Conservation (phyloP, 2,329 filamentous ascomycete species). For the Trichoderma simmonsii region DNA sequence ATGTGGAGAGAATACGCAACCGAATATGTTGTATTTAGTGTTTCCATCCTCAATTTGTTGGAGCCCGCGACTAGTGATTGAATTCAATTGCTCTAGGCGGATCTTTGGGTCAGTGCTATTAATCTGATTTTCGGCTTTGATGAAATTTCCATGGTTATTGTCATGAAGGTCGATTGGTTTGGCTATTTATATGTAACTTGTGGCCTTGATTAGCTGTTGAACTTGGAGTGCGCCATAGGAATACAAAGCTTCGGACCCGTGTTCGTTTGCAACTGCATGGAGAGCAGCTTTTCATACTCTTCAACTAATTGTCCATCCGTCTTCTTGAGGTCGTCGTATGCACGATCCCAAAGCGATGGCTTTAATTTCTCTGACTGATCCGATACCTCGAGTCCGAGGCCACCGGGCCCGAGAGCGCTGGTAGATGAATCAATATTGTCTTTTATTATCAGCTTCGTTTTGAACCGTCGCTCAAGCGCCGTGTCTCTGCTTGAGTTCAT, state of each 20-base stretch:
- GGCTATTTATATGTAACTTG: background rate
- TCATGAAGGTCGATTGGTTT: background rate
- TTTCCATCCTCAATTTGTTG: background rate
- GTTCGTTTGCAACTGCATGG: background rate
- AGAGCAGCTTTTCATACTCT: background rate
- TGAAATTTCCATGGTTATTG: fast-evolving
- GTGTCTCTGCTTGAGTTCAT: too few relatives aligned
- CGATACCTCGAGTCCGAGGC: too few relatives aligned
- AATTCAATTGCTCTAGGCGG: background rate
- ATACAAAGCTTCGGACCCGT: background rate
- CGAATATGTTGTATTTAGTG: background rate
- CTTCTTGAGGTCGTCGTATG: background rate
- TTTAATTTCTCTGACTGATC: background rate
- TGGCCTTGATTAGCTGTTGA: background rate
- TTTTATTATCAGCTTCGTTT: too few relatives aligned
- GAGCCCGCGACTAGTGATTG: background rate
- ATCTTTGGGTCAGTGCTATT: fast-evolving
- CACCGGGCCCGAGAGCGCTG: too few relatives aligned
- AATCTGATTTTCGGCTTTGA: background rate
- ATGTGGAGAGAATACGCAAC: background rate
- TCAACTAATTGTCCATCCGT: background rate
- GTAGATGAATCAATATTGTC: too few relatives aligned
- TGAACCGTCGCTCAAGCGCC: too few relatives aligned
- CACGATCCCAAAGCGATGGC: background rate
- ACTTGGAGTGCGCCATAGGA: too few relatives aligned